These are phyloP conservation scores for Backusella circina DNA, from an alignment of 192 early-diverging fungal genomes.

Conservation along the genomic window DNA sequence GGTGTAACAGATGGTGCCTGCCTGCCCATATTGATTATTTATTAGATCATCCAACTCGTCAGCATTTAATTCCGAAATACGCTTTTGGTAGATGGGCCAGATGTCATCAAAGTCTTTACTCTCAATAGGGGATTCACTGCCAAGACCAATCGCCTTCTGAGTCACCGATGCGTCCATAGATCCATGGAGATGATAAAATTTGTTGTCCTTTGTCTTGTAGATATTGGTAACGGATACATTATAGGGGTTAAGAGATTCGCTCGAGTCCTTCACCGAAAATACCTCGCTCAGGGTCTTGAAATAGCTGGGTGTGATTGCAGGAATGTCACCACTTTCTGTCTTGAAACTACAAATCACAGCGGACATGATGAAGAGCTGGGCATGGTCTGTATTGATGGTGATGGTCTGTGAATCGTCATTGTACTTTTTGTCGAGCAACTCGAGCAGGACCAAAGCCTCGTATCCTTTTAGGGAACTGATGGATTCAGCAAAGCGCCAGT, in stretches of 20 bases:
- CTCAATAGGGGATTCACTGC: neutral
- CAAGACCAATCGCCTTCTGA: neutral
- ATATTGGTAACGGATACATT: neutral
- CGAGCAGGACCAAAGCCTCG: neutral
- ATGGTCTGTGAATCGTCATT: neutral
- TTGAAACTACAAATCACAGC: neutral
- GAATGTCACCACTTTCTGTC: neutral
- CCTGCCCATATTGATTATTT: neutral
- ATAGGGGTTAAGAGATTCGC: neutral
- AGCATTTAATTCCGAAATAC: neutral
- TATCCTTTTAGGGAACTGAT: neutral
- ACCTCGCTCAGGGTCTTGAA: neutral
- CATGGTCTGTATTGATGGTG: constrained; percentile 11
- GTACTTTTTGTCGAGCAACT: neutral
- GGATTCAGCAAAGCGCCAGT: neutral
- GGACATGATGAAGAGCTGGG: neutral
- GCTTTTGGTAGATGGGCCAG: neutral
- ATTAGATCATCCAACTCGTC: neutral
- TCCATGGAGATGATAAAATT: neutral
- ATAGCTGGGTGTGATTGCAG: neutral
- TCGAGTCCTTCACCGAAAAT: neutral
- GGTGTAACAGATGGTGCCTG: neutral
- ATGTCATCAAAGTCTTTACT: neutral
- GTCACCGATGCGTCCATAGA: neutral
- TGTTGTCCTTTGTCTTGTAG: neutral